These are phyloP conservation scores for Talaromyces islandicus DNA, from an alignment of 2,329 filamentous ascomycete genomes.

Conservation along the genomic window DNA sequence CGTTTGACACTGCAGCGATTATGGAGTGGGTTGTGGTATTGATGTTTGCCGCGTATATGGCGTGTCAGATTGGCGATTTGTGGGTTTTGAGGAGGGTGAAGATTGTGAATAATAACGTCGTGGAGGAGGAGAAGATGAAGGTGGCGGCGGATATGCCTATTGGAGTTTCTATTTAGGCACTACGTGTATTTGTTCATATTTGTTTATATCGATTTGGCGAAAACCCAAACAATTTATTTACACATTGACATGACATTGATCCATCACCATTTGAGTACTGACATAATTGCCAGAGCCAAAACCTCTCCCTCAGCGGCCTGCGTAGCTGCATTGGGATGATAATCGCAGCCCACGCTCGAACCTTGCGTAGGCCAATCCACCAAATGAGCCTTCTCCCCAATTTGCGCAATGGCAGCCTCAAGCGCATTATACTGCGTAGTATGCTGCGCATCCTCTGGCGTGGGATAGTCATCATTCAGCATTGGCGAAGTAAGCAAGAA, in stretches of 20 bases:
- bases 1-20: slow-evolving; percentile 3
- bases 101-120: neutral
- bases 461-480: slow-evolving; percentile 4
- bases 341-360: slow-evolving; percentile 4
- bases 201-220: neutral
- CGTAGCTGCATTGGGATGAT: slow-evolving; percentile 6
- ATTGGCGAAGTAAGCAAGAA: slow-evolving; percentile 8
- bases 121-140: neutral
- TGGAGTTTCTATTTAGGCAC: neutral
- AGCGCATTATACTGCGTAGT: slow-evolving; percentile 3
- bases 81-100: slow-evolving; percentile 2
- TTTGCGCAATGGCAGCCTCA: neutral
- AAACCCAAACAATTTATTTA: no score
- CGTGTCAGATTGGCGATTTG: slow-evolving; percentile 8
- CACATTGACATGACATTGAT: neutral
- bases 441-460: slow-evolving; percentile 1
- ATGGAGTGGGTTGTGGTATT: slow-evolving; percentile 8
- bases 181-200: neutral
- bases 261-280: neutral
- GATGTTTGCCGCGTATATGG: slow-evolving; percentile 6
- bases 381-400: slow-evolving; percentile 2
- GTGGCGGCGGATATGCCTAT: neutral
- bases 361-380: slow-evolving; percentile 8
- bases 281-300: neutral
- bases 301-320: slow-evolving; percentile 1